These are phyloP conservation scores for Boletus rufocinnamomeus DNA, from an alignment of 768 basidiomycete species.

Conservation along the genomic window DNA sequence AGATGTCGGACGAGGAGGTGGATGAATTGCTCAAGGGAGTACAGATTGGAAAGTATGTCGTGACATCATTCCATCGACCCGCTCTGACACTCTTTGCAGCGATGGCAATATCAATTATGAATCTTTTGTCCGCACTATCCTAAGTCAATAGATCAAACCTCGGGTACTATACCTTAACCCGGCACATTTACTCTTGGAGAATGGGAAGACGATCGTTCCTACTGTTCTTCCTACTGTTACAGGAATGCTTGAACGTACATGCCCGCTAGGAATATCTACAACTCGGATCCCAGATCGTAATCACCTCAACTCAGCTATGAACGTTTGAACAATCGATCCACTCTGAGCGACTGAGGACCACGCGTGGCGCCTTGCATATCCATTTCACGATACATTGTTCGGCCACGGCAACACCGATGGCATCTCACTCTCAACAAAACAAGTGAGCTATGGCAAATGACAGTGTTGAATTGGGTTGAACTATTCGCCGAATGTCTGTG, in stretches of 20 bases:
- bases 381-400: not conserved
- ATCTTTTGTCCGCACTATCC: constrained; percentile 92
- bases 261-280: not conserved
- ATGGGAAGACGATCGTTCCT: not conserved
- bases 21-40: constrained; percentile 97
- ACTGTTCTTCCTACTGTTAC: not conserved
- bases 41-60: constrained; percentile 84
- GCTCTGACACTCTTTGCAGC: constrained; percentile 41
- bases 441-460: not conserved
- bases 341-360: not conserved
- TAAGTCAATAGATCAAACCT: constrained; percentile 63
- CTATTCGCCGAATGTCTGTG: constrained; percentile 4
- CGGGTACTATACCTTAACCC: not conserved
- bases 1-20: constrained; percentile 97
- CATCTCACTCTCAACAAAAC: not conserved
- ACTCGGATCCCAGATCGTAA: not conserved
- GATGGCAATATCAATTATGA: constrained; percentile 98
- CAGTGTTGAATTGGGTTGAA: not conserved
- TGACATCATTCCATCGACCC: not conserved
- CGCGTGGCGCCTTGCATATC: not conserved
- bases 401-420: no score
- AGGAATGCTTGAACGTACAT: not conserved
- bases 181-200: constrained; percentile 1
- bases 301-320: not conserved
- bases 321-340: not conserved